Conservation (phyloP, 2,329 filamentous ascomycete species). For the Pleomassaria siparia region DNA sequence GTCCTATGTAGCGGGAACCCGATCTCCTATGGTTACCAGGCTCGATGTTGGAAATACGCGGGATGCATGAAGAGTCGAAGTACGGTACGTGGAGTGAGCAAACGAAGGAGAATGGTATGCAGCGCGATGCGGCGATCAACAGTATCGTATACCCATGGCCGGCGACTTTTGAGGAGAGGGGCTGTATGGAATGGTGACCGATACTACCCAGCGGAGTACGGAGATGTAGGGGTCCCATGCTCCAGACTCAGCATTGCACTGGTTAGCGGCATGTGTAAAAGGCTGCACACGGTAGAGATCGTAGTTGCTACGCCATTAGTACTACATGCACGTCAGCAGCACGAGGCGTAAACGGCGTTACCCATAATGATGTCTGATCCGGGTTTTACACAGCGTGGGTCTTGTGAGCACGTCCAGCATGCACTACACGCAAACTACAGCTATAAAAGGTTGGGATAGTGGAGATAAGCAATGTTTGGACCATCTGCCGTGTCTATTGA, state of each 20-base stretch:
- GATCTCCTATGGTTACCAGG: not conserved
- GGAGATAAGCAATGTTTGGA: too few species aligned
- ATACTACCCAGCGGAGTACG: not conserved
- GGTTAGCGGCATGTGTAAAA: not conserved
- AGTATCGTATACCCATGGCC: not conserved
- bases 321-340: conserved; percentile 1
- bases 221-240: not conserved
- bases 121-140: not conserved
- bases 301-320: not conserved
- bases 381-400: not conserved
- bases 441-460: too few species aligned
- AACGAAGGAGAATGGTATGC: not conserved
- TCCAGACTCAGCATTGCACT: not conserved
- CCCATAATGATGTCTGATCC: not conserved
- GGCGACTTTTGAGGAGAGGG: too few species aligned
- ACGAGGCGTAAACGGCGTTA: not conserved
- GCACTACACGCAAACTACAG: not conserved
- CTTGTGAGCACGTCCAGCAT: not conserved
- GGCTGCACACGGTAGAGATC: not conserved
- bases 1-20: not conserved
- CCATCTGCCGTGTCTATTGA: too few species aligned
- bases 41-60: not conserved
- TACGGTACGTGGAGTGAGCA: too few species aligned
- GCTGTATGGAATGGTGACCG: not conserved
- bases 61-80: not conserved